Base-by-base conservation (phyloP, 495 filamentous ascomycete genomes). In the Hypoxylon cercidicola region DNA sequence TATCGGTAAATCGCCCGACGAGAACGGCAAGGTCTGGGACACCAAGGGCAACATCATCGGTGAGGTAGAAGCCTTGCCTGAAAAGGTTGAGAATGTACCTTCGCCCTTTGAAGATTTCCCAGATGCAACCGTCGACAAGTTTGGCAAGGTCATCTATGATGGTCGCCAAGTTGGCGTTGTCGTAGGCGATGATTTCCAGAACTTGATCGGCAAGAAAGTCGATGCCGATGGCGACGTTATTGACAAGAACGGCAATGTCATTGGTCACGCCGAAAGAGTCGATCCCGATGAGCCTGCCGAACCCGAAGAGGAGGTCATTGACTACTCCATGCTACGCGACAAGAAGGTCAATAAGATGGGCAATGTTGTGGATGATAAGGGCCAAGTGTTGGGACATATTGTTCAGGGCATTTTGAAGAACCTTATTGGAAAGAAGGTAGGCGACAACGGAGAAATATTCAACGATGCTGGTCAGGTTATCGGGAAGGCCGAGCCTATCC, bases 271-370 rank as follows among this genome's bases (percentile, higher is more conserved):
- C 35, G 77, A 86, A 72, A 21, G 79, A 74, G 4, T 75, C 21
- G 85, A 88, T 55, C 81, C 76, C 8, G 68, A 74, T 23, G 72
- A 75, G 16, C 69, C 68, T 1, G 76, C 78, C 20, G 77, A 75
- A 12, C 72, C 72, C 4, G 81, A 82, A 41, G 75, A 81, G 64
- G 71, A 74, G 4, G 10, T 58, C 62, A 39, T 77, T 10, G 89
- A 96, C 71, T 80, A 89, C 20, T 89, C 89, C 0, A 75, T 82
- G 21, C 77, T 95, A 25, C 84, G 87, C 32, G 86, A 85, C 59
- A 84, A 85, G 71, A 83, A 79, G 34, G 85, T 93, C 71, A 94
- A 93, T 84, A 96, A 95, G 79, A 76, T 84, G 32, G 92, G 92
- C 53, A 89, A 90, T 62, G 87, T 95, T 53, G 87, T 93, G 34